A percentile compares a stretch with the other conserved stretches of the same genome.
These are phyloP conservation scores for Berkeleyomyces basicola DNA, from an alignment of 2,329 filamentous ascomycete genomes.

Conservation along the genomic window DNA sequence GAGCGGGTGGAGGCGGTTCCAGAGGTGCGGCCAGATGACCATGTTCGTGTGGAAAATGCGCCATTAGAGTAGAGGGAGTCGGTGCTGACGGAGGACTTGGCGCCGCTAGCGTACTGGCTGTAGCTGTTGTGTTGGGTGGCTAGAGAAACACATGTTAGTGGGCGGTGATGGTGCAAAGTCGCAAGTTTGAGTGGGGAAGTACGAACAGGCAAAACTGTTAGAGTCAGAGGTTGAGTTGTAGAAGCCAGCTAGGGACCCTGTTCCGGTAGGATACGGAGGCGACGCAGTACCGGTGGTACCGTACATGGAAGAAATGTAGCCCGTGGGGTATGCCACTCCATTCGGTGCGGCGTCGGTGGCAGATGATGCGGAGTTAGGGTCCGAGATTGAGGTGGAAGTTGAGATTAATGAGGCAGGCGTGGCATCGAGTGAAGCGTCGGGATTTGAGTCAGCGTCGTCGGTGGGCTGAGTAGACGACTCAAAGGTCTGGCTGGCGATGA, in stretches of 20 bases:
- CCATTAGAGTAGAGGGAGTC: slow-evolving; percentile 1
- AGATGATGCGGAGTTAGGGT: background rate
- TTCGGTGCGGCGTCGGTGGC: background rate
- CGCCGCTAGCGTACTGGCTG: background rate
- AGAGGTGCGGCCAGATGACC: background rate
- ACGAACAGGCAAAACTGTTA: slow-evolving; percentile 7
- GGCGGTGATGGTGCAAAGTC: background rate
- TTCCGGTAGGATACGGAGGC: slow-evolving; percentile 4
- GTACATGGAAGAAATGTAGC: background rate
- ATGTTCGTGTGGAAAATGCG: slow-evolving; percentile 3
- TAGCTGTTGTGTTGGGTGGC: background rate
- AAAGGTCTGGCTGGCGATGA: slow-evolving; percentile 7
- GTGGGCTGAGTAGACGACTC: background rate
- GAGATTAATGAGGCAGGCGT: background rate
- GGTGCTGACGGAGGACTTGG: background rate
- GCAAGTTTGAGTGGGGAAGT: background rate
- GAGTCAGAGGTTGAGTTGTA: slow-evolving; percentile 1
- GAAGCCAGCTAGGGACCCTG: background rate
- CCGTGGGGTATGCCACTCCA: background rate
- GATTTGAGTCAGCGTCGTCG: no score
- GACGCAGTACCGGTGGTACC: background rate
- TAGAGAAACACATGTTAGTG: background rate
- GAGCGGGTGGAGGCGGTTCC: background rate
- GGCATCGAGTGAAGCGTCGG: background rate
- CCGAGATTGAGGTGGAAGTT: background rate